Conservation (phyloP, 2,329 filamentous ascomycete genomes). For the Periconia digitata region DNA sequence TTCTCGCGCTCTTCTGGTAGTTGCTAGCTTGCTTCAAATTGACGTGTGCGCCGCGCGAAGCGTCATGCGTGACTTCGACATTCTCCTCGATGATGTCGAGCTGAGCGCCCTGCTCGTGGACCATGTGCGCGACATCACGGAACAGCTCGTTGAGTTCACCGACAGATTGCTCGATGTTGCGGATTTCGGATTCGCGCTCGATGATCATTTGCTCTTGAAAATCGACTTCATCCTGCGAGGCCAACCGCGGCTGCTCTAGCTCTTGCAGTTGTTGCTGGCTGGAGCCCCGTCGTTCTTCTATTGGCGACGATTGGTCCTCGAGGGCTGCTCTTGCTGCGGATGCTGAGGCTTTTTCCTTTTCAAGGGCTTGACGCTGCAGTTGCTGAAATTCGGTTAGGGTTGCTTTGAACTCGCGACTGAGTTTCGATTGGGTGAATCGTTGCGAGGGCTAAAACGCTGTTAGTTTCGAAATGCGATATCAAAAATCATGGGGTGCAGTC, state of each 20-base stretch:
- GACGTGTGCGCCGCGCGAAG: constrained; percentile 81
- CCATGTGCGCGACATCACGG: constrained; percentile 96
- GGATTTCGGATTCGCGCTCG: constrained; percentile 94
- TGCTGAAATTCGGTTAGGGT: constrained; percentile 88
- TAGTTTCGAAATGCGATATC: constrained; percentile 15
- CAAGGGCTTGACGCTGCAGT: constrained; percentile 85
- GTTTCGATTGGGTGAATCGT: constrained; percentile 93
- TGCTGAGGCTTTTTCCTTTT: constrained; percentile 88
- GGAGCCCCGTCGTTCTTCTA: constrained; percentile 44
- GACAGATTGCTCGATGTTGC: constrained; percentile 95
- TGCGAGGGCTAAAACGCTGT: constrained; percentile 71
- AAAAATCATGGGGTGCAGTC: constrained; percentile 33
- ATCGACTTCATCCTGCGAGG: constrained; percentile 91
- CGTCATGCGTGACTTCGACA: constrained; percentile 77
- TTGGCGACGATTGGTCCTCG: constrained; percentile 56
- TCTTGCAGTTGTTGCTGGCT: constrained; percentile 65
- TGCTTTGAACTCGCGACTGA: constrained; percentile 89
- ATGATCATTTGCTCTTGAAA: constrained; percentile 96
- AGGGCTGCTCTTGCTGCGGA: constrained; percentile 79
- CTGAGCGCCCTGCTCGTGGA: constrained; percentile 87
- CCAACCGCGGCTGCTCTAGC: constrained; percentile 73
- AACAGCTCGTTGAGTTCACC: constrained; percentile 96
- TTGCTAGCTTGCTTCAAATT: constrained; percentile 83
- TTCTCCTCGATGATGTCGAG: constrained; percentile 87
- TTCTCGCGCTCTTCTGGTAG: constrained; percentile 93